These are phyloP conservation scores for Camellia oleifera DNA, from an alignment of 179 eudicot genomes.

Conservation along the genomic window DNA sequence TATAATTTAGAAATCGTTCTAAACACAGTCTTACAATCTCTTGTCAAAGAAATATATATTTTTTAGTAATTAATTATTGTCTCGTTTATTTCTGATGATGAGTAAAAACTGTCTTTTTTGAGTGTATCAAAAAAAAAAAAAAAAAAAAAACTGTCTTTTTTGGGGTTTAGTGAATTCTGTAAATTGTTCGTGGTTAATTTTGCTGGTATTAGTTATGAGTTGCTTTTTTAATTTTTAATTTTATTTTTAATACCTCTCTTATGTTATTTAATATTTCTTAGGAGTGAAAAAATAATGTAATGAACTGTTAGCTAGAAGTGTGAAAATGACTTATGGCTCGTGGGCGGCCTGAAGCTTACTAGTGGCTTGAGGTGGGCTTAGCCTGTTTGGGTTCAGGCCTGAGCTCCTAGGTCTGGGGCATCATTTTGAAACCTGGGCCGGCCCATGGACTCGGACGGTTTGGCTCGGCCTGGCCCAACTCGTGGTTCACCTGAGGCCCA, in stretches of 20 bases:
- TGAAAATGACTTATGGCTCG: no score
- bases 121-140: no score
- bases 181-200: background rate
- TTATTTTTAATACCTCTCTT: no score
- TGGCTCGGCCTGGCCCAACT: no score
- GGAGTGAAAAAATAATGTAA: background rate
- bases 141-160: background rate
- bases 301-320: background rate
- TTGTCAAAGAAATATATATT: background rate
- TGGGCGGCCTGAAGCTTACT: no score
- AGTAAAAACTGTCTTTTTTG: background rate
- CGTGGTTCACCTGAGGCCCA: no score
- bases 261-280: background rate
- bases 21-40: background rate
- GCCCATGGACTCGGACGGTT: no score
- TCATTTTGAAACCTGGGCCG: no score
- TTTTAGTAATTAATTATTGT: background rate
- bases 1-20: no score
- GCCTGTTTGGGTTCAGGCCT: no score
- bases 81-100: background rate
- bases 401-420: no score
- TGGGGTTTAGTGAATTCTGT: background rate
- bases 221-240: background rate
- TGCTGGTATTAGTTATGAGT: background rate
- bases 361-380: no score